phyloP scores from a whole-genome alignment of 129 eudicot genomes.

The Pittosporum tobira region DNA sequence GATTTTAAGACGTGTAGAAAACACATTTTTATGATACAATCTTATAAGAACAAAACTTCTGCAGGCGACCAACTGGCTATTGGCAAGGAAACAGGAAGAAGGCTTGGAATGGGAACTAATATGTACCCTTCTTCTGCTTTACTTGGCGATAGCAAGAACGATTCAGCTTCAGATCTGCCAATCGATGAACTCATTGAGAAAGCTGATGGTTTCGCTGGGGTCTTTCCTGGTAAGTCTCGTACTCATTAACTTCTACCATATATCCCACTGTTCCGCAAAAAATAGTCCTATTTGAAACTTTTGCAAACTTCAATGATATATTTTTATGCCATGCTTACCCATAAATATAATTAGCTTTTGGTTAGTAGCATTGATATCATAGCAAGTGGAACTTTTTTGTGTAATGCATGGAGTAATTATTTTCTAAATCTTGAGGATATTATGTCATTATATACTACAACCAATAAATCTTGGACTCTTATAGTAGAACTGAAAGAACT shows the following conservation, averaged over 20 bases:
- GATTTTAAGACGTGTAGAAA: neutral
- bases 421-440: too few species aligned
- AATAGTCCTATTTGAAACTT: too few species aligned
- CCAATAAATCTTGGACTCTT: too few species aligned
- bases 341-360: too few species aligned
- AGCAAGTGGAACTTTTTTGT: too few species aligned
- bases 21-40: neutral
- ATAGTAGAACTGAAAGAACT: too few species aligned
- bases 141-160: neutral
- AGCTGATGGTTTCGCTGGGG: conserved; percentile 11
- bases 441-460: too few species aligned
- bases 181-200: conserved; percentile 11
- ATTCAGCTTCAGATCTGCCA: neutral
- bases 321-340: too few species aligned
- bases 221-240: neutral
- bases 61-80: conserved; percentile 9
- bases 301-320: too few species aligned
- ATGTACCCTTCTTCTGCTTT: conserved; percentile 12
- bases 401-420: too few species aligned
- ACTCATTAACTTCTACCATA: neutral
- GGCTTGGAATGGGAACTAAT: conserved; percentile 11
- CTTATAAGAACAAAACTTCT: neutral
- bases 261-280: neutral
- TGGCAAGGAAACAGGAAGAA: conserved; percentile 9
- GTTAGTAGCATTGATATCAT: too few species aligned